These are phyloP conservation scores for Ophiostoma triangulosporum DNA, from an alignment of 2,329 filamentous ascomycete genomes.

Conservation along the genomic window DNA sequence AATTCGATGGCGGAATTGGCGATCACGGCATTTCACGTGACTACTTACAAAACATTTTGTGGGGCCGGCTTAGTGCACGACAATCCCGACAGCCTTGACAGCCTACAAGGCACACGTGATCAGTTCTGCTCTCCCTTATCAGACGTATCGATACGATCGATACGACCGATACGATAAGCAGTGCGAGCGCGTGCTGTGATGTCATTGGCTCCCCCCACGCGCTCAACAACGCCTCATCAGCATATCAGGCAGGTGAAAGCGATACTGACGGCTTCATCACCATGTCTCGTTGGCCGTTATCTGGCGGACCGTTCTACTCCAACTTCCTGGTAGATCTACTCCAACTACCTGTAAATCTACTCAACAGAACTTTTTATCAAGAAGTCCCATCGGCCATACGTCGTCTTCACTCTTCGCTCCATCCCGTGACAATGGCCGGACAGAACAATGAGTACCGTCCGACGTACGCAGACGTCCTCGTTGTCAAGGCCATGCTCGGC, in stretches of 20 bases:
- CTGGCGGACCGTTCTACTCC: no score
- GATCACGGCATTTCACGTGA: slow-evolving; percentile 13
- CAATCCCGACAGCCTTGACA: background rate
- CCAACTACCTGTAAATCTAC: no score
- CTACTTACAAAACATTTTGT: background rate
- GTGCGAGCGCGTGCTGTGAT: background rate
- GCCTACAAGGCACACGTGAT: no score
- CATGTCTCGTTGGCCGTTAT: no score
- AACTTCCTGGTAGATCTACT: no score
- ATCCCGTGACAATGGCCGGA: no score
- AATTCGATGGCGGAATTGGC: background rate
- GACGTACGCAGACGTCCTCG: slow-evolving; percentile 33
- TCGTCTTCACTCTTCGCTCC: no score
- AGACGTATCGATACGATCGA: background rate
- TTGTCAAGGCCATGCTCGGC: slow-evolving; percentile 34
- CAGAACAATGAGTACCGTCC: slow-evolving; percentile 19
- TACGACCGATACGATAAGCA: background rate
- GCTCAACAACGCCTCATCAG: background rate
- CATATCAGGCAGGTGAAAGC: no score
- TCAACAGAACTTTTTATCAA: no score
- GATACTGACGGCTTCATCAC: no score
- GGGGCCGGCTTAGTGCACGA: background rate
- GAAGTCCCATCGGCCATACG: background rate
- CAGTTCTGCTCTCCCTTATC: no score
- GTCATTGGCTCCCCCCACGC: background rate